Conservation (phyloP, 305 asterid genomes). For the Stenogyne calaminthoides region DNA sequence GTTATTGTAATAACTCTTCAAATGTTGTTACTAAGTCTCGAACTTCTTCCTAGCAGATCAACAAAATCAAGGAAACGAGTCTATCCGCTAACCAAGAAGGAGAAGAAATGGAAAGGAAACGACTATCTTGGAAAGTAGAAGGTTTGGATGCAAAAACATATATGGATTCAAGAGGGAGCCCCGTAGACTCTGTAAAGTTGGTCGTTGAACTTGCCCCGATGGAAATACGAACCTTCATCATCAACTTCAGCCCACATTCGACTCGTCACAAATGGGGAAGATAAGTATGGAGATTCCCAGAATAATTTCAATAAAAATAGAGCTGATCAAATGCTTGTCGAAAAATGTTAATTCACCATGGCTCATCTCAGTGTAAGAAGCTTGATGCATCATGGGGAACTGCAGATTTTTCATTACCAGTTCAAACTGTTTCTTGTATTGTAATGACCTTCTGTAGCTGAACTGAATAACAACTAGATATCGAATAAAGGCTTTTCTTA, state of each 20-base stretch:
- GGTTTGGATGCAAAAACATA: conserved; percentile 37
- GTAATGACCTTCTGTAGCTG: neutral
- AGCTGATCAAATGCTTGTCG: neutral
- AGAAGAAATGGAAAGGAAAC: conserved; percentile 85
- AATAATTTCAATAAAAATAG: neutral
- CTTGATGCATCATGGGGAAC: neutral
- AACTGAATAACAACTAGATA: neutral
- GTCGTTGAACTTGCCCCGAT: conserved; percentile 79
- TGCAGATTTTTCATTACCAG: neutral
- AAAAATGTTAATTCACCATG: neutral
- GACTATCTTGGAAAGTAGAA: conserved; percentile 79
- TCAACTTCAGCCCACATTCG: conserved; percentile 38
- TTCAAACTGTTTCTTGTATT: neutral
- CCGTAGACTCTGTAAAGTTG: conserved; percentile 63
- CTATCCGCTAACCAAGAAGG: conserved; percentile 94
- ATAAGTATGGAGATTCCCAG: neutral
- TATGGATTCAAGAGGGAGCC: conserved; percentile 54
- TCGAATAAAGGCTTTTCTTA: neutral
- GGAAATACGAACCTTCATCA: conserved; percentile 87
- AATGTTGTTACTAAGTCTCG: neutral
- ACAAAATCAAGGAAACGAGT: conserved; percentile 64
- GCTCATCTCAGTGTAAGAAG: neutral
- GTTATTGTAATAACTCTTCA: neutral
- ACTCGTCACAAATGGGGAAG: neutral
- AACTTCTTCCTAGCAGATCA: conserved; percentile 47